Evolutionary conservation across 1,284 basidiomycete species (phyloP).

Genomic region (Ganoderma lucidum): DNA sequence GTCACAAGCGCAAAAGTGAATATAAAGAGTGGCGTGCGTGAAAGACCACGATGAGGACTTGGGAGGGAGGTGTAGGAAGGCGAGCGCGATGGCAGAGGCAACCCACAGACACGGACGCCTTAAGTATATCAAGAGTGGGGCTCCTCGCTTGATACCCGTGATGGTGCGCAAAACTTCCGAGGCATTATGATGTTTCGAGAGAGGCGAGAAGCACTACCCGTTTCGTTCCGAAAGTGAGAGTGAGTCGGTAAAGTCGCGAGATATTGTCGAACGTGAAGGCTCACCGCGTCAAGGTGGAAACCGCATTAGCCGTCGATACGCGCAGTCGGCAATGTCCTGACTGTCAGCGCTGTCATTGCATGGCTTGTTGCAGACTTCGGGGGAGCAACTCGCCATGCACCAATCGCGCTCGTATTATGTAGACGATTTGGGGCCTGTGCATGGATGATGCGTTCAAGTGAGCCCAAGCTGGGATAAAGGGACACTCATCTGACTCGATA

Average conservation of each 20-base stretch:
- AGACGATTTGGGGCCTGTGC: too few species aligned
- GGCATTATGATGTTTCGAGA: background rate
- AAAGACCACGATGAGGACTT: background rate
- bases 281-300: background rate
- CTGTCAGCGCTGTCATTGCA: background rate
- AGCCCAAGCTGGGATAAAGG: too few species aligned
- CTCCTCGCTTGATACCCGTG: background rate
- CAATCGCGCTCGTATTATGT: too few species aligned
- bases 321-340: background rate
- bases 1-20: background rate
- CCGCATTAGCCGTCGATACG: background rate
- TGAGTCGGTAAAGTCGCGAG: background rate
- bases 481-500: too few species aligned
- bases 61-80: background rate
- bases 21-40: constrained; percentile 1
- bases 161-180: background rate
- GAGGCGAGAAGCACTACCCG: background rate
- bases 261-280: background rate
- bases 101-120: background rate
- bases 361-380: background rate
- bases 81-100: background rate
- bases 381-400: background rate
- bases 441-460: too few species aligned
- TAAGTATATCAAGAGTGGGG: background rate
- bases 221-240: background rate